These are phyloP conservation scores for Blastobotrys proliferans DNA, from an alignment of 1,139 yeast genomes.

Conservation along the genomic window DNA sequence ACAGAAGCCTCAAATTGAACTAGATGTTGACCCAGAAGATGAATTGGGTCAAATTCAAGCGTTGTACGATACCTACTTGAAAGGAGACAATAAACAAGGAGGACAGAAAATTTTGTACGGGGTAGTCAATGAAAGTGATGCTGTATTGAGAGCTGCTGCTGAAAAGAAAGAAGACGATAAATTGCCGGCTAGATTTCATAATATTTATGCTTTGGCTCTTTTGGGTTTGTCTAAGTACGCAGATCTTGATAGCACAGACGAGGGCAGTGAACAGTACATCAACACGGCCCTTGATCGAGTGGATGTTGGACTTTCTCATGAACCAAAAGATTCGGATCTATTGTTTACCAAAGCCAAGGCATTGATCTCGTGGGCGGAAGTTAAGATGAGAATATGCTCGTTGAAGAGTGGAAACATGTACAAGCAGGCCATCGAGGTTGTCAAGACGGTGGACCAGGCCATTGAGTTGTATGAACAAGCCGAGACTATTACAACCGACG, in stretches of 20 bases:
- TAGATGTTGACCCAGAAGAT: constrained; percentile 69
- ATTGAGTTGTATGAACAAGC: constrained; percentile 45
- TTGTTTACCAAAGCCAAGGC: constrained; percentile 55
- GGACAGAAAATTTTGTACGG: constrained; percentile 57
- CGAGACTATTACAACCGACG: constrained; percentile 38
- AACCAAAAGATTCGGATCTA: constrained; percentile 43
- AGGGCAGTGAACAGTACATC: constrained; percentile 50
- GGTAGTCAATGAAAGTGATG: constrained; percentile 85
- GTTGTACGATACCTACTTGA: constrained; percentile 47
- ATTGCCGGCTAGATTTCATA: constrained; percentile 61
- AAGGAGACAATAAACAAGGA: constrained; percentile 7
- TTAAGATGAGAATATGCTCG: constrained; percentile 19
- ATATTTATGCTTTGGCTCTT: constrained; percentile 69
- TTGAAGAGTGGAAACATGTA: constrained; percentile 9
- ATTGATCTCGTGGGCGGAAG: constrained; percentile 42
- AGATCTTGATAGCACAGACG: constrained; percentile 15
- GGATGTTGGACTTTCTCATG: constrained; percentile 52
- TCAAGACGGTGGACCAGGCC: constrained; percentile 40
- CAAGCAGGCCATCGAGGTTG: constrained; percentile 14
- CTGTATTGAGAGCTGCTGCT: constrained; percentile 52
- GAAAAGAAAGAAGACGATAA: constrained; percentile 23
- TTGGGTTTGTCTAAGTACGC: constrained; percentile 54
- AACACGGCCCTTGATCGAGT: constrained; percentile 70
- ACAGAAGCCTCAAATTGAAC: constrained; percentile 61
- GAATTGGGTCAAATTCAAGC: constrained; percentile 71